Base-by-base conservation (phyloP, 2,329 filamentous ascomycete species). In the Pseudogymnoascus sp. region DNA sequence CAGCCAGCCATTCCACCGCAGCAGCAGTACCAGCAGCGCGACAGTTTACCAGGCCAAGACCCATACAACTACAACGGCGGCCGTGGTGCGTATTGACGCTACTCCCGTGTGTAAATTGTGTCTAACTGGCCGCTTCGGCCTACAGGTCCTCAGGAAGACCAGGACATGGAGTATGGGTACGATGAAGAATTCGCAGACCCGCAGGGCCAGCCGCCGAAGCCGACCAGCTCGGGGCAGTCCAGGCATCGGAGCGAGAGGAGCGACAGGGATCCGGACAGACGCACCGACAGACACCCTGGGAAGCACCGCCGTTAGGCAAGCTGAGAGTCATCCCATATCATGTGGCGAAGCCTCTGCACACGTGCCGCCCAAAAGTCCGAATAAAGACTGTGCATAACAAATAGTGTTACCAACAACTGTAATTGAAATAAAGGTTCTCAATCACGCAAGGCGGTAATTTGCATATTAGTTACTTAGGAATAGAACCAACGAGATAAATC, bases 81-180 rank as follows among this genome's bases (percentile, higher is more conserved):
- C 44, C 44, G 44, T 50, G 44, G 44, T 53, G 24, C 24, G 47
- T 53, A 53, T 53, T 53, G 24, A 53, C 47, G 47, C 47, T 31
- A 31, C 47, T 29, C 24, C 10, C 24, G 19, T 53, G 47, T 53
- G 24, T 53, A 16, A 53, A 53, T 31, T 14, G 24, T 53, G 47
- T 53, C 47, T 53, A 53, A 53, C 47, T 53, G 47, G 47, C 47
- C 47, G 47, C 47, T 53, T 44, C 24, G 47, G 47, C 24, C 47
- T 53, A 31, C 47, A 53, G 47, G 24, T 53, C 47, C 47, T 53
- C 47, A 53, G 26, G 47, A 53, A 53, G 47, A 53, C 47, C 47
- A 53, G 26, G 26, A 53, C 47, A 53, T 29, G 47, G 47, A 53
- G 14, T 53, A 53, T 53, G 47, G 14, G 1, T 53, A 53, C 26